phyloP scores from a whole-genome alignment of 371 early-diverging fungal genomes.

The Actinomortierella ambigua region DNA sequence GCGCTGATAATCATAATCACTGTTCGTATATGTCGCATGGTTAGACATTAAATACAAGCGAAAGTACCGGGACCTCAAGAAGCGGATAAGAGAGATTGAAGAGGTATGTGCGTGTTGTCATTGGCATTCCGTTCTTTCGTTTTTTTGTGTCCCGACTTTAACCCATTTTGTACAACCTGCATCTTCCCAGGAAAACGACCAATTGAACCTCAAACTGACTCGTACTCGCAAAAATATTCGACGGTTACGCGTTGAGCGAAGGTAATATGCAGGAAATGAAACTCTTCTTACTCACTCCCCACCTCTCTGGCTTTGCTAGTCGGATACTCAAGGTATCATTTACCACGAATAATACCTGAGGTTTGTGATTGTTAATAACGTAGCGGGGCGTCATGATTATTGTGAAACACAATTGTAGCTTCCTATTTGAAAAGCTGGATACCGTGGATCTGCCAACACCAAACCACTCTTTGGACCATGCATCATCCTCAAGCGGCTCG shows the following conservation, averaged over 20 bases:
- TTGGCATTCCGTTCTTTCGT: background rate
- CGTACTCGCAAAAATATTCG: conserved; percentile 44
- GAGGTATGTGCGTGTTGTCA: conserved; percentile 47
- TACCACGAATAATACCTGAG: background rate
- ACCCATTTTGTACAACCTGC: too few relatives aligned
- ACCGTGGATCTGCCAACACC: conserved; percentile 12
- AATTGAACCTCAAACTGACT: conserved; percentile 41
- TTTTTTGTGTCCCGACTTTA: background rate
- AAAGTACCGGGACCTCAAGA: conserved; percentile 65
- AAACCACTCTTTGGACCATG: conserved; percentile 2
- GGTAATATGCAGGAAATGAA: conserved; percentile 9
- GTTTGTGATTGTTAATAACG: background rate
- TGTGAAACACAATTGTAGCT: conserved; percentile 7
- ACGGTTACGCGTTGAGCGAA: conserved; percentile 37
- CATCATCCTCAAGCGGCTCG: conserved; percentile 22
- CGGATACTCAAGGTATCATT: too few relatives aligned
- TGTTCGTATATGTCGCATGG: background rate
- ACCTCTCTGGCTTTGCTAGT: background rate
- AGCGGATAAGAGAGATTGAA: conserved; percentile 63
- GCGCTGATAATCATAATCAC: background rate
- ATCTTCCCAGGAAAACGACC: conserved; percentile 29
- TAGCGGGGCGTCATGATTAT: background rate
- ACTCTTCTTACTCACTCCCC: conserved; percentile 1
- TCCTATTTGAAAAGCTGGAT: conserved; percentile 35
- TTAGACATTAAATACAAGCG: conserved; percentile 49